These are phyloP conservation scores for Boletus pseudo-olivaceus DNA, from an alignment of 768 basidiomycete species.

Conservation along the genomic window DNA sequence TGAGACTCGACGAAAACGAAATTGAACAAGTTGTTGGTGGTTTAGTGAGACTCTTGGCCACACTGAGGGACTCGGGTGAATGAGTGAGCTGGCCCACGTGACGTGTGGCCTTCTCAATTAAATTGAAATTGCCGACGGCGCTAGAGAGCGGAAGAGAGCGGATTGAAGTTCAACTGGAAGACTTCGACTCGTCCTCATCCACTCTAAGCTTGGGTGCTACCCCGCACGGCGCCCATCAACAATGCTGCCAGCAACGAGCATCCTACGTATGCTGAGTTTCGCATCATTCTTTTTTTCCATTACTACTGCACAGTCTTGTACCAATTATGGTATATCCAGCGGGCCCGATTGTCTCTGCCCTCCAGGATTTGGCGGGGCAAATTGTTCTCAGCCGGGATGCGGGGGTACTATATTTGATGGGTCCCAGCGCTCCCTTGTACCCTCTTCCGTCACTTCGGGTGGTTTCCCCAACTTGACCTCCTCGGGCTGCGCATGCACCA, in stretches of 20 bases:
- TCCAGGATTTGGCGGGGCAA: constrained; percentile 71
- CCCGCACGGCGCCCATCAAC: neutral
- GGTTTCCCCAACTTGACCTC: constrained; percentile 63
- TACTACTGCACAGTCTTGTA: constrained; percentile 24
- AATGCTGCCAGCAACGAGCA: constrained; percentile 9
- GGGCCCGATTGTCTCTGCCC: constrained; percentile 63
- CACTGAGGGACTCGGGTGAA: no score
- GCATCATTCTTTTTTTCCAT: constrained; percentile 11
- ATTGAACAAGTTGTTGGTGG: neutral
- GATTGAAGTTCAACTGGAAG: no score
- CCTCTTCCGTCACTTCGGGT: constrained; percentile 34
- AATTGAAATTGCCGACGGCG: no score
- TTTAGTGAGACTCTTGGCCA: neutral
- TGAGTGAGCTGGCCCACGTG: no score
- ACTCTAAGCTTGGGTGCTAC: neutral
- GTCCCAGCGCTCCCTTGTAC: constrained; percentile 48
- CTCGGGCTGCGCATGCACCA: constrained; percentile 63
- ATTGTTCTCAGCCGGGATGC: constrained; percentile 69
- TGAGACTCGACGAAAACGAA: neutral
- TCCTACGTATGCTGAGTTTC: constrained; percentile 9
- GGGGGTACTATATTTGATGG: constrained; percentile 82
- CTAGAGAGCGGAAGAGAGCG: no score
- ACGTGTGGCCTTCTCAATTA: no score
- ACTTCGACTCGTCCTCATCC: neutral
- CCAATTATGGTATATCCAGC: constrained; percentile 23